Base-by-base conservation (phyloP, 495 filamentous ascomycete genomes). In the Pyrenopolyporus hunteri region DNA sequence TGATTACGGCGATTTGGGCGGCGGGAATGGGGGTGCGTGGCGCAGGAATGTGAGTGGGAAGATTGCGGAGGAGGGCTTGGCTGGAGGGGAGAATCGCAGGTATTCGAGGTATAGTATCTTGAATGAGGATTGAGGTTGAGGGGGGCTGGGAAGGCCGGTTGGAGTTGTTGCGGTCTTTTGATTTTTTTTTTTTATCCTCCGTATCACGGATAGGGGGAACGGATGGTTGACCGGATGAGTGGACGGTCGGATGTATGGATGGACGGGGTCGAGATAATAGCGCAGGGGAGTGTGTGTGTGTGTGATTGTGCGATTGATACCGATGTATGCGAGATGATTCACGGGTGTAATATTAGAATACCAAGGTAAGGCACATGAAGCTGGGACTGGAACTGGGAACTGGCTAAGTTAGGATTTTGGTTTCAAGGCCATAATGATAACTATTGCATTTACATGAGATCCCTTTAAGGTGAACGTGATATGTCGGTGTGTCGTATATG, bases 31-130 rank as follows among this genome's bases (percentile, higher is more conserved):
- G 6, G 37, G 59, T 8, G 51, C 49, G 14, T 75, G 61, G 48
- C 74, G 73, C 44, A 79, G 92, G 46, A 86, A 91, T 64, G 91
- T 93, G 7, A 94, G 90, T 66, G 92, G 91, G 2, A 91, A 91
- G 73, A 76, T 90, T 40, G 92, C 87, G 1, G 92, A 97, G 74
- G 92, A 97, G 73, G 92, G 92, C 26, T 29, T 29, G 26, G 29
- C 17, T 67, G 57, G 66, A 46, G 1, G 64, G 57, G 14, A 46
- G 46, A n/a, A n/a, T n/a, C n/a, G n/a, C 16, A 31, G 62, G 50
- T 72, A 62, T 33, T 72, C 66, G 23, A 22, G 74, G 55, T 77
- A 76, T 46, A 67, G 66, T 14, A 60, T 57, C 26, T 33, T 74
- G 43, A 70, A 72, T 48, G 68, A 72, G 52, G 66, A 69, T 43